phyloP scores from a whole-genome alignment of 2,329 filamentous ascomycete species.

The Canariomyces notabilis region DNA sequence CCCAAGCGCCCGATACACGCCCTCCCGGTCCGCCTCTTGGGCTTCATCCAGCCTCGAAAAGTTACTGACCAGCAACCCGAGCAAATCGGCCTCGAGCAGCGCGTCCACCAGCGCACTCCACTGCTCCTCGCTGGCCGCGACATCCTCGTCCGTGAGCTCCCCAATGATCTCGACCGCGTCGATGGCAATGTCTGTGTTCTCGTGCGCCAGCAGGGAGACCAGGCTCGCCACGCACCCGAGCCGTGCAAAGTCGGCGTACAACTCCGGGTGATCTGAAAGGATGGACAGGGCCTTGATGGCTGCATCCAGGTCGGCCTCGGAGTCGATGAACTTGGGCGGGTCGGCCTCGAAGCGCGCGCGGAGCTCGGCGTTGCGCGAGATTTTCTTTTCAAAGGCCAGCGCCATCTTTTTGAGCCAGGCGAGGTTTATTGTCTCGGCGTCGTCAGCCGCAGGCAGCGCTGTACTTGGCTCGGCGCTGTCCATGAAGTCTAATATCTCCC shows the following conservation, averaged over 20 bases:
- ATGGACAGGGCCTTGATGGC: constrained; percentile 85
- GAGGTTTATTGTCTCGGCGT: constrained; percentile 71
- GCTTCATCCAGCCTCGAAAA: constrained; percentile 73
- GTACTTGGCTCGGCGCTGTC: constrained; percentile 53
- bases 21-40: constrained; percentile 67
- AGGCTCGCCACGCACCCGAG: constrained; percentile 68
- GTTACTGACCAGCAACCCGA: constrained; percentile 71
- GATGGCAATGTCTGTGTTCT: constrained; percentile 96
- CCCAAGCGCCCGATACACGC: constrained; percentile 78
- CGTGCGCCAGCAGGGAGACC: constrained; percentile 79
- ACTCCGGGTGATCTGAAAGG: constrained; percentile 76
- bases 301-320: constrained; percentile 83
- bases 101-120: constrained; percentile 73
- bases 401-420: constrained; percentile 79
- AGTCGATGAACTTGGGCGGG: constrained; percentile 76
- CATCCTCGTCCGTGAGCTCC: constrained; percentile 91
- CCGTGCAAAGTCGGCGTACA: constrained; percentile 76
- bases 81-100: constrained; percentile 62
- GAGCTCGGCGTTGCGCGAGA: constrained; percentile 84
- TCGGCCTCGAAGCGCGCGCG: constrained; percentile 78
- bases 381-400: constrained; percentile 82
- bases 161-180: constrained; percentile 82
- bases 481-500: constrained; percentile 81
- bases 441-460: constrained; percentile 32
- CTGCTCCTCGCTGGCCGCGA: constrained; percentile 71